A percentile compares a stretch with the other conserved stretches of the same genome.
These are phyloP conservation scores for Oldenlandia corymbosa DNA, from an alignment of 257 asterid genomes.

Conservation along the genomic window DNA sequence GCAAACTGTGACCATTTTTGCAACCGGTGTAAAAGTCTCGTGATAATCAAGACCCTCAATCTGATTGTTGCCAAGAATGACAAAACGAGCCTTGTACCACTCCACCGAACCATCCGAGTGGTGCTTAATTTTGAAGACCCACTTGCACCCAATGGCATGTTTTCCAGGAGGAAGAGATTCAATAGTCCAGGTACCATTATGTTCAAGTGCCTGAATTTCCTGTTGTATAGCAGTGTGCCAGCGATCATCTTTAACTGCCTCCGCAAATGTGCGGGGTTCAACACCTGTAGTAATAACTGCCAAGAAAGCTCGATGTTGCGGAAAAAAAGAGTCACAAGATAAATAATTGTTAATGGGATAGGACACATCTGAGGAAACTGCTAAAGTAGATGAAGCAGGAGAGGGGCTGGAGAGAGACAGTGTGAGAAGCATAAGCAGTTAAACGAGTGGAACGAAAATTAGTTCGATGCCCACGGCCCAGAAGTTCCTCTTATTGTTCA, in stretches of 20 bases:
- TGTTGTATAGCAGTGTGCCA: background rate
- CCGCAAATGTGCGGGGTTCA: background rate
- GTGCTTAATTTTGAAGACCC: slow-evolving; percentile 3
- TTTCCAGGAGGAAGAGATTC: background rate
- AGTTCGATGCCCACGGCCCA: no score
- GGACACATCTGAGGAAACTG: background rate
- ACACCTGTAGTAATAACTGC: background rate
- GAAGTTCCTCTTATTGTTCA: no score
- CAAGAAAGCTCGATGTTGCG: background rate
- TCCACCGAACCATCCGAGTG: background rate
- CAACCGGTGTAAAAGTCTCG: background rate
- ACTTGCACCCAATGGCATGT: background rate
- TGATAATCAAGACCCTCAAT: background rate
- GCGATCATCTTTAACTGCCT: background rate
- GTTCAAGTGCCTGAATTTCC: background rate
- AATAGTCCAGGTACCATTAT: slow-evolving; percentile 1
- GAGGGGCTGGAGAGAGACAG: no score
- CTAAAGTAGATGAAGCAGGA: background rate
- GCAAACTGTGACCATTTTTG: background rate
- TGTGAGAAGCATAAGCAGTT: no score
- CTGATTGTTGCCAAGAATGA: background rate
- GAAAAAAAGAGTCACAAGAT: background rate
- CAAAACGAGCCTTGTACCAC: background rate
- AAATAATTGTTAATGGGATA: background rate
- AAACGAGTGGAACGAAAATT: no score